These are phyloP conservation scores for Gossypium davidsonii DNA, from an alignment of 441 rosid genomes.

Conservation along the genomic window DNA sequence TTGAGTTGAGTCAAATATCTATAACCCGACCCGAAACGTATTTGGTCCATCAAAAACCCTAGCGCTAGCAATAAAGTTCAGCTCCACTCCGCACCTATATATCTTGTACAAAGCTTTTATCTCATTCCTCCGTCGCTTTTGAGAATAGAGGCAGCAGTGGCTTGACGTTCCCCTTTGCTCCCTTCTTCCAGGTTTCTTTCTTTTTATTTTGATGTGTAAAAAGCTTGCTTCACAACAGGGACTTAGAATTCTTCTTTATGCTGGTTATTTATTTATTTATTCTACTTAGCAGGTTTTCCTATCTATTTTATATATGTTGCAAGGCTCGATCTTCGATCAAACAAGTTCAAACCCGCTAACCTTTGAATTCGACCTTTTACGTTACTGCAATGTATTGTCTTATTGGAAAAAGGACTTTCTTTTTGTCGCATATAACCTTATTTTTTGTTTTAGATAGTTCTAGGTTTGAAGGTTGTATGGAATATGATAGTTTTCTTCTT, in stretches of 20 bases:
- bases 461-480: neutral
- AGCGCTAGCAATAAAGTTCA: conserved; percentile 2
- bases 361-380: too few species aligned
- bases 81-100: neutral
- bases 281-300: too few species aligned
- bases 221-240: neutral
- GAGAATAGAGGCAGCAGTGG: conserved; percentile 5
- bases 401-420: neutral
- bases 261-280: too few species aligned
- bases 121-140: neutral
- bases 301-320: too few species aligned
- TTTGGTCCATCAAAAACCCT: conserved; percentile 14
- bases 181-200: neutral
- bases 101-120: neutral
- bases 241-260: neutral
- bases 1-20: neutral
- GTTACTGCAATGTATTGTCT: too few species aligned
- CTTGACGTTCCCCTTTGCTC: neutral
- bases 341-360: too few species aligned
- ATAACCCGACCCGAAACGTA: neutral
- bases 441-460: neutral
- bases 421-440: neutral
- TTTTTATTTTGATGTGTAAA: neutral
- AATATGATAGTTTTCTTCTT: neutral
- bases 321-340: too few species aligned